These are phyloP conservation scores for Sisymbrium altissimum DNA, from an alignment of 345 rosid species.

Conservation along the genomic window DNA sequence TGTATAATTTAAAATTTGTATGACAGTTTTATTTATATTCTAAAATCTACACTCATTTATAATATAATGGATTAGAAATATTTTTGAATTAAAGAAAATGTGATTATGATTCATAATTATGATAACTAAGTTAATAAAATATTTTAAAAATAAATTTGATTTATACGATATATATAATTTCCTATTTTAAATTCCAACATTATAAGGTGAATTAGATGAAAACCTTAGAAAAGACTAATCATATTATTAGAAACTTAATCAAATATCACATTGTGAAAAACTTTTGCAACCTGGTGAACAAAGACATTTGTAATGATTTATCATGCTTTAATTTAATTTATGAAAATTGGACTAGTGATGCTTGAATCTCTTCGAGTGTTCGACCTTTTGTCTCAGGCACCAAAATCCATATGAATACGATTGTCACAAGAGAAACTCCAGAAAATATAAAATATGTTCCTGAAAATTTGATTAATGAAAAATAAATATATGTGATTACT, in stretches of 20 bases:
- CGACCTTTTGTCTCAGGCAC: conserved; percentile 56
- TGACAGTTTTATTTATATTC: too few species aligned
- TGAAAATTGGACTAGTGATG: conserved; percentile 21
- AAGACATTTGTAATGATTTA: background rate
- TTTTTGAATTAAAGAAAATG: too few species aligned
- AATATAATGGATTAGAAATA: too few species aligned
- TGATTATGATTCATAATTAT: too few species aligned
- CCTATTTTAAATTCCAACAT: too few species aligned
- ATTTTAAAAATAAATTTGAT: too few species aligned
- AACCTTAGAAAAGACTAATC: background rate
- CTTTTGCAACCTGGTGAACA: background rate
- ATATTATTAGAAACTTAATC: background rate
- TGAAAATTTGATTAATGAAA: background rate
- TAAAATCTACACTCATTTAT: too few species aligned
- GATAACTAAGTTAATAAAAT: too few species aligned
- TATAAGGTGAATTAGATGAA: too few species aligned
- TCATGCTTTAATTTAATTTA: background rate
- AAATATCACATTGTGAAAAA: background rate
- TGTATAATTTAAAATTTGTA: too few species aligned
- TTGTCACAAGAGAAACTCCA: conserved; percentile 22
- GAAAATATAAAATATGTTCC: conserved; percentile 43
- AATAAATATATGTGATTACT: background rate
- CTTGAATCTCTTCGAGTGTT: conserved; percentile 54
- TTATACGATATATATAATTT: too few species aligned
- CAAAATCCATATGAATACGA: conserved; percentile 35